phyloP scores from a whole-genome alignment of 2,329 filamentous ascomycete species.

The Penicillium sp. region DNA sequence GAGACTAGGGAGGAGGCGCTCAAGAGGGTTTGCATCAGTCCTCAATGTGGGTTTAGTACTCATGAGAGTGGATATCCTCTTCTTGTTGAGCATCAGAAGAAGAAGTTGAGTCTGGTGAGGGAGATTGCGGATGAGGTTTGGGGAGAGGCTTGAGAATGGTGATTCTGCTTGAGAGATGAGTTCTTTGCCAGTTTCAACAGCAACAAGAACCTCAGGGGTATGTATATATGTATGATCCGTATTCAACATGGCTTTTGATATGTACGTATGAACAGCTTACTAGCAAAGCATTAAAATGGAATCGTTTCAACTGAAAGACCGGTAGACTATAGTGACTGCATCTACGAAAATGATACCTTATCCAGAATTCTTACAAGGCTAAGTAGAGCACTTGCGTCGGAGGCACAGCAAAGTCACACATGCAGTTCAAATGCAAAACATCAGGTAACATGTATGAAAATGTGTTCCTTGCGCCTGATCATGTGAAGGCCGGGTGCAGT shows the following conservation, averaged over 20 bases:
- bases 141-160: conserved; percentile 34
- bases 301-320: neutral
- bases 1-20: conserved; percentile 67
- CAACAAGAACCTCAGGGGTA: conserved; percentile 6
- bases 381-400: neutral
- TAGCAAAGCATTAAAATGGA: neutral
- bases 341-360: neutral
- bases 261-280: neutral
- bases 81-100: conserved; percentile 67
- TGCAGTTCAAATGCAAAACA: neutral
- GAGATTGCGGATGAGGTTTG: conserved; percentile 72
- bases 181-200: conserved; percentile 20
- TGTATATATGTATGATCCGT: neutral
- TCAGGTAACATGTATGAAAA: neutral
- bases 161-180: neutral
- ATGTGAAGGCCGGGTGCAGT: neutral
- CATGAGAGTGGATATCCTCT: conserved; percentile 72
- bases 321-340: neutral
- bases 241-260: conserved; percentile 9
- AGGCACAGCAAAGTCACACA: neutral
- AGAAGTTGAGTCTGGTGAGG: conserved; percentile 69
- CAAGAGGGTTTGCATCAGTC: conserved; percentile 65
- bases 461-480: neutral
- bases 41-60: conserved; percentile 73
- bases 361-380: neutral